phyloP scores from a whole-genome alignment of 345 rosid genomes.

The Dipteronia dyeriana region DNA sequence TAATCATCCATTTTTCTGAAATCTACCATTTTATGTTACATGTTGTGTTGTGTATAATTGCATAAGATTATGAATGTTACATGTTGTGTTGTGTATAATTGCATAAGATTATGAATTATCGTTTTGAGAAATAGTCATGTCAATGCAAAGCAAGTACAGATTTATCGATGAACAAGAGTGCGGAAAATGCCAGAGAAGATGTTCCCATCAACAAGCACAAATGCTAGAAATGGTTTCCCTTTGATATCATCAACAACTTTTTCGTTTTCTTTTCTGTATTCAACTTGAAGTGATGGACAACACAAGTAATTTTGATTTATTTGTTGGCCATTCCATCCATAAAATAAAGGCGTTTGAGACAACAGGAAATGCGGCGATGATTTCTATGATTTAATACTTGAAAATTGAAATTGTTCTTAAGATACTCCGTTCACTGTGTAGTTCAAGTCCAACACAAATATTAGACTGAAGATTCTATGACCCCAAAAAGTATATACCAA shows the following conservation, averaged over 20 bases:
- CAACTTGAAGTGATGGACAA: too few relatives aligned
- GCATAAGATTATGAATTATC: neutral
- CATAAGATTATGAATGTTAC: neutral
- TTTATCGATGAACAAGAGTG: neutral
- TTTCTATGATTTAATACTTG: neutral
- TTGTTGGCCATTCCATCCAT: neutral
- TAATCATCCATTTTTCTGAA: neutral
- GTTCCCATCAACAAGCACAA: neutral
- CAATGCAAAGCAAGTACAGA: too few relatives aligned
- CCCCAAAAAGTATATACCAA: too few relatives aligned
- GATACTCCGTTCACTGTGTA: too few relatives aligned
- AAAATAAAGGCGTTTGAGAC: neutral
- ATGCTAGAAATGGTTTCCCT: neutral
- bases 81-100: too few relatives aligned
- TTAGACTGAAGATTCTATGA: too few relatives aligned
- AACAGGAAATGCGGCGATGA: neutral
- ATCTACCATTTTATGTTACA: neutral
- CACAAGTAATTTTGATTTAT: neutral
- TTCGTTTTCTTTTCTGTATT: too few relatives aligned
- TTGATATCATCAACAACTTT: neutral
- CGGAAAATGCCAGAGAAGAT: constrained; percentile 2
- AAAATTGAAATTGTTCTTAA: too few relatives aligned
- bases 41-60: too few relatives aligned
- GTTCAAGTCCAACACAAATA: too few relatives aligned
- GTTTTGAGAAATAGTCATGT: too few relatives aligned